These are phyloP conservation scores for Wickerhamomyces tratensis DNA, from an alignment of 805 yeast genomes.

Conservation along the genomic window DNA sequence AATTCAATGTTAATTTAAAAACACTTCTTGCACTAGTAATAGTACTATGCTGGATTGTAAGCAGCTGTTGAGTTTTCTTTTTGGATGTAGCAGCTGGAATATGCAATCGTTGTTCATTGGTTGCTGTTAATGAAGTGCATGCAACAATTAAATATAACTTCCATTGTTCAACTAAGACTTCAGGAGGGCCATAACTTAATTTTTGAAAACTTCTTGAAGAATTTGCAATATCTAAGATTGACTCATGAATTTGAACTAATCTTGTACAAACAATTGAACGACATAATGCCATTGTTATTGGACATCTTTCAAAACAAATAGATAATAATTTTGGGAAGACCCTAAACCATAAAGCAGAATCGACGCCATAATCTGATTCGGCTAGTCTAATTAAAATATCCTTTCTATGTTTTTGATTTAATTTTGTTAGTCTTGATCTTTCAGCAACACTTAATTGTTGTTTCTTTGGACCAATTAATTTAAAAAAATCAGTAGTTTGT, in stretches of 20 bases:
- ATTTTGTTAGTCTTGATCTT: slow-evolving; percentile 54
- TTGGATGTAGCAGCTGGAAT: slow-evolving; percentile 45
- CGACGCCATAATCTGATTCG: slow-evolving; percentile 90
- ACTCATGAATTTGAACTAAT: slow-evolving; percentile 76
- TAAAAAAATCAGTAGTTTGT: slow-evolving; percentile 59
- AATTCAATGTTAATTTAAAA: slow-evolving; percentile 79
- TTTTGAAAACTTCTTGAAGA: slow-evolving; percentile 19
- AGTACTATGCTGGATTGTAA: slow-evolving; percentile 80
- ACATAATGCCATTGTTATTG: slow-evolving; percentile 89
- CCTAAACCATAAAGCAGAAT: slow-evolving; percentile 93
- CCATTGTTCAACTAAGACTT: slow-evolving; percentile 77
- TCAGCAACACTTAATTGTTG: slow-evolving; percentile 63
- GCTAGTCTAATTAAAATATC: slow-evolving; percentile 71
- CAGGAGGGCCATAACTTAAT: slow-evolving; percentile 42
- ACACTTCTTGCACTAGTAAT: slow-evolving; percentile 89
- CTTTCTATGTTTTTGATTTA: slow-evolving; percentile 46
- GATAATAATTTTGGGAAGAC: slow-evolving; percentile 69
- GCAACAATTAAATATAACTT: slow-evolving; percentile 83
- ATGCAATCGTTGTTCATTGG: slow-evolving; percentile 74
- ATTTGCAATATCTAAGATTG: slow-evolving; percentile 43
- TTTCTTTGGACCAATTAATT: slow-evolving; percentile 42
- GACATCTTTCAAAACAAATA: slow-evolving; percentile 69
- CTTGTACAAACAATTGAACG: slow-evolving; percentile 86
- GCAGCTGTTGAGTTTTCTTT: slow-evolving; percentile 69
- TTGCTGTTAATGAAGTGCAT: slow-evolving; percentile 82